These are phyloP conservation scores for Dacryopinax spathularia DNA, from an alignment of 768 basidiomycete genomes.

Conservation along the genomic window DNA sequence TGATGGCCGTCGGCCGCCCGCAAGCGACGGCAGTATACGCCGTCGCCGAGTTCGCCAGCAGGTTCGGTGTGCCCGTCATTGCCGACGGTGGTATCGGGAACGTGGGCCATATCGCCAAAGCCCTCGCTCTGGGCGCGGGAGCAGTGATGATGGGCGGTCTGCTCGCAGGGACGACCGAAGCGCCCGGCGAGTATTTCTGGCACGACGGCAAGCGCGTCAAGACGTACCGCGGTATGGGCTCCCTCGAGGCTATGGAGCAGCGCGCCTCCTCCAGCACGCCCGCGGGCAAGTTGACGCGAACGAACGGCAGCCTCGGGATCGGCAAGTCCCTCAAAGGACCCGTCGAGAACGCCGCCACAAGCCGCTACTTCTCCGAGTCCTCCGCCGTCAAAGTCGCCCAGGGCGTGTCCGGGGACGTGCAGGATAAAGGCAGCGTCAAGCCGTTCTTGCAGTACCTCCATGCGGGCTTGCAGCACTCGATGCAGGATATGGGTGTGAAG, in stretches of 20 bases:
- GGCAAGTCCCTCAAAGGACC: slow-evolving; percentile 4
- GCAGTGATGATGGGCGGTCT: slow-evolving; percentile 99
- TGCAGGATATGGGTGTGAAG: slow-evolving; percentile 81
- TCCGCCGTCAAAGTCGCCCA: slow-evolving; percentile 92
- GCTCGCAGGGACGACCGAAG: slow-evolving; percentile 90
- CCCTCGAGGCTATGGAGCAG: slow-evolving; percentile 84
- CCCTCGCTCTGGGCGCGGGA: slow-evolving; percentile 79
- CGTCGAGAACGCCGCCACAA: slow-evolving; percentile 86
- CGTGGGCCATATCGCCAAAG: slow-evolving; percentile 96
- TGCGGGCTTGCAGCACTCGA: slow-evolving; percentile 75
- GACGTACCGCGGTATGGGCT: slow-evolving; percentile 97
- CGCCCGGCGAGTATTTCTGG: slow-evolving; percentile 98
- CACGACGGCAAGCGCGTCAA: slow-evolving; percentile 98
- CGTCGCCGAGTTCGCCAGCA: slow-evolving; percentile 81
- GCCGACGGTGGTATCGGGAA: slow-evolving; percentile 94
- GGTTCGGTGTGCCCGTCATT: slow-evolving; percentile 91
- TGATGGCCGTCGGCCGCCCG: slow-evolving; percentile 96
- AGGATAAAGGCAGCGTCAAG: slow-evolving; percentile 90
- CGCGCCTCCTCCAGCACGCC: slow-evolving; percentile 35
- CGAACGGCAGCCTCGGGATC: slow-evolving; percentile 23
- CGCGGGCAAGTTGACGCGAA: slow-evolving; percentile 30
- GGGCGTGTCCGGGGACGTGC: slow-evolving; percentile 90
- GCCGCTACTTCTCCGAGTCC: slow-evolving; percentile 87
- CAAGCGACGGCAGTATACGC: slow-evolving; percentile 98
- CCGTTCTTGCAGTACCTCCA: slow-evolving; percentile 81